Percentiles rank a stretch among this genome's conserved stretches.
phyloP scores from a whole-genome alignment of 1,139 yeast species.

The Debaryomycetaceae sp. region DNA sequence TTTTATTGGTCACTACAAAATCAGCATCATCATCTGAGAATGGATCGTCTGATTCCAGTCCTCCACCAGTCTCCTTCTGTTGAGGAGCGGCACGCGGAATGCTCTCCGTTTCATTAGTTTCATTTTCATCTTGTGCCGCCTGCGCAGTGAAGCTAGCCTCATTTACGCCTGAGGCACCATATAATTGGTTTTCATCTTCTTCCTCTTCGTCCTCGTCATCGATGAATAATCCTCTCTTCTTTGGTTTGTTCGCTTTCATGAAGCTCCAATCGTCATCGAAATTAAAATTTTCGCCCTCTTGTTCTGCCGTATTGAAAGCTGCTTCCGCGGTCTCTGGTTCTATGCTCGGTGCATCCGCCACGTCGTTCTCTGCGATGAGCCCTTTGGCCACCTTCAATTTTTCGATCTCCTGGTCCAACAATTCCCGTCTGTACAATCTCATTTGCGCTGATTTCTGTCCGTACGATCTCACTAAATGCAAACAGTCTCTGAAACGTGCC shows the following conservation, averaged over 20 bases:
- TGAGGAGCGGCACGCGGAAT: not conserved
- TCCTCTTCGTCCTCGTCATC: constrained; percentile 26
- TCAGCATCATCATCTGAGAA: constrained; percentile 20
- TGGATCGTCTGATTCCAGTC: constrained; percentile 12
- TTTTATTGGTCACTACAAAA: constrained; percentile 1
- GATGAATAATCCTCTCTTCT: constrained; percentile 22
- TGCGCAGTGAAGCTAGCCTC: not conserved
- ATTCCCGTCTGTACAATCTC: constrained; percentile 33
- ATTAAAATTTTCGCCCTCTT: constrained; percentile 7
- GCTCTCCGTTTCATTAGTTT: not conserved
- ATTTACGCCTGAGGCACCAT: constrained; percentile 7
- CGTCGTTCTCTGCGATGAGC: constrained; percentile 16
- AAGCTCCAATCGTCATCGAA: constrained; percentile 36
- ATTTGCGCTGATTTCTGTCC: constrained; percentile 32
- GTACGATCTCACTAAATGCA: constrained; percentile 30
- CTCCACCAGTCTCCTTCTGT: not conserved
- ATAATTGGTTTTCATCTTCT: constrained; percentile 19
- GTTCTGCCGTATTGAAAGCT: constrained; percentile 6
- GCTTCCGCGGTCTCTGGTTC: constrained; percentile 1
- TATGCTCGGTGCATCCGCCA: constrained; percentile 1
- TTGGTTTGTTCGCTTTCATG: constrained; percentile 18
- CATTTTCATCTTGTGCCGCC: not conserved
- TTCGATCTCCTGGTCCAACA: constrained; percentile 32
- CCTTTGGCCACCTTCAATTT: constrained; percentile 34
- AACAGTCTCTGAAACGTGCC: constrained; percentile 68